A percentile compares a stretch with the other conserved stretches of the same genome.
phyloP scores from a whole-genome alignment of 2,329 filamentous ascomycete genomes.

The Hypoxylon sp. region DNA sequence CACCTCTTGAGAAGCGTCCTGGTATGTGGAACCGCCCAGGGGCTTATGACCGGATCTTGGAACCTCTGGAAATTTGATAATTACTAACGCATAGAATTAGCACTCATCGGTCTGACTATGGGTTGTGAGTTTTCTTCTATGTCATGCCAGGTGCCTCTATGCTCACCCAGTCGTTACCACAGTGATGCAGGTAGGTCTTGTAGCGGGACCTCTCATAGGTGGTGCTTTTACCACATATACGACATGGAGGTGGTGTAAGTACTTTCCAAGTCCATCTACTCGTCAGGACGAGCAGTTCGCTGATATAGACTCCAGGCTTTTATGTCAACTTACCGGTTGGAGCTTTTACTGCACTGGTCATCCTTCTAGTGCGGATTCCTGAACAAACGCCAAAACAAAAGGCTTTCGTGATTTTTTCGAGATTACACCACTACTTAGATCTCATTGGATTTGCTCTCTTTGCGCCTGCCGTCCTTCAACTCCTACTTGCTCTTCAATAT shows the following conservation, averaged over 20 bases:
- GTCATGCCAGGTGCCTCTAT: no score
- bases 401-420: slow-evolving; percentile 2
- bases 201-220: no score
- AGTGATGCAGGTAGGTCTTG: no score
- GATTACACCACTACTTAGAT: slow-evolving; percentile 42
- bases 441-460: slow-evolving; percentile 46
- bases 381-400: slow-evolving; percentile 30
- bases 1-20: no score
- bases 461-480: slow-evolving; percentile 51
- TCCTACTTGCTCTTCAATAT: slow-evolving; percentile 54
- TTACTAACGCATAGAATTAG: slow-evolving; percentile 2
- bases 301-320: slow-evolving; percentile 27
- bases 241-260: no score
- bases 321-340: slow-evolving; percentile 46
- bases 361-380: slow-evolving; percentile 31
- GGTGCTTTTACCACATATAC: no score
- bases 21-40: no score
- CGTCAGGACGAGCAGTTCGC: not conserved
- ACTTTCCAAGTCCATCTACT: no score
- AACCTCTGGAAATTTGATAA: no score
- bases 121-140: slow-evolving; percentile 6
- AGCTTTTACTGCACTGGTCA: slow-evolving; percentile 19
- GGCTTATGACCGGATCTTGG: no score
- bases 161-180: no score
- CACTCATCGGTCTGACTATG: slow-evolving; percentile 6